These are phyloP conservation scores for Acer negundo DNA, from an alignment of 345 rosid species.

Conservation along the genomic window DNA sequence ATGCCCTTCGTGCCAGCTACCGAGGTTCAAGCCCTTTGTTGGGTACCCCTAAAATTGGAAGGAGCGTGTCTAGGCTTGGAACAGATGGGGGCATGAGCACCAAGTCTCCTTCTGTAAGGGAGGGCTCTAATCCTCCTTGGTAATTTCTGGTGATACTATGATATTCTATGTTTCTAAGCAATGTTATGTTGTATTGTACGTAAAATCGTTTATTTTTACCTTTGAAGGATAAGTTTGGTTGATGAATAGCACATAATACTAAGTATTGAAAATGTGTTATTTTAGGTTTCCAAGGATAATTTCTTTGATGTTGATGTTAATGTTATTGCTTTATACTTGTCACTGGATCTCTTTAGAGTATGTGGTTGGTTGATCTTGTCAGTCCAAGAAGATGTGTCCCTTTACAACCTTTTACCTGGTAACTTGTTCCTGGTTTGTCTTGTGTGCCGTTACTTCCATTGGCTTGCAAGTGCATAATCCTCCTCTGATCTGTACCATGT, in stretches of 20 bases:
- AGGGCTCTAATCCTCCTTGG: constrained; percentile 58
- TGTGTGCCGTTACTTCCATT: background rate
- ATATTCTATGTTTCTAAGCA: background rate
- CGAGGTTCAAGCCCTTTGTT: constrained; percentile 77
- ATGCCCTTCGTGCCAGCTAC: constrained; percentile 90
- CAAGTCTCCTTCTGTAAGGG: constrained; percentile 66
- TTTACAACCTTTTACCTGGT: background rate
- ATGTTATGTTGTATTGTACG: background rate
- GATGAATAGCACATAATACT: background rate
- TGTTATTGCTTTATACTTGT: background rate
- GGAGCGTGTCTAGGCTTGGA: constrained; percentile 81
- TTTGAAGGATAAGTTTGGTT: background rate
- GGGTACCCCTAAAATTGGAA: constrained; percentile 69
- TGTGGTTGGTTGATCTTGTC: background rate
- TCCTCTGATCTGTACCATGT: background rate
- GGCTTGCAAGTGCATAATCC: background rate
- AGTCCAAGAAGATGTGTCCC: background rate
- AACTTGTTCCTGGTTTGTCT: background rate
- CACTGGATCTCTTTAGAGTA: background rate
- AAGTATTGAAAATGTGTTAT: background rate
- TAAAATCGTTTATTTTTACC: background rate
- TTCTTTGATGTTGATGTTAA: background rate
- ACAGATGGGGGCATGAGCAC: constrained; percentile 64
- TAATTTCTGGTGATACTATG: constrained; percentile 19
- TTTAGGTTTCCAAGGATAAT: background rate